phyloP scores from a whole-genome alignment of 352 stramenopile genomes.

The Phytophthora citrophthora region DNA sequence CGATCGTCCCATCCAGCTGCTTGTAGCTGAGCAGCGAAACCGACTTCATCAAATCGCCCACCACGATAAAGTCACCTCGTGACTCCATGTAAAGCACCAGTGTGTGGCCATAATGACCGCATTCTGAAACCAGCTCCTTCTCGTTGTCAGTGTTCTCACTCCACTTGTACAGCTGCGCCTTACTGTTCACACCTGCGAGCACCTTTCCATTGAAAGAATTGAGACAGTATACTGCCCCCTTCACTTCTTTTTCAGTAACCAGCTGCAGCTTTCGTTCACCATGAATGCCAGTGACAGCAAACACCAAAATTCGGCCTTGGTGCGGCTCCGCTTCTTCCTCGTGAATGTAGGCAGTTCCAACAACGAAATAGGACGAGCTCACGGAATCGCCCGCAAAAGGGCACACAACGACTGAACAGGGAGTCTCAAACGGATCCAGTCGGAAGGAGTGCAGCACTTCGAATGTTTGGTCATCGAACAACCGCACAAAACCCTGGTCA shows the following conservation, averaged over 20 bases:
- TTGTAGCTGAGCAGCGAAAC: slow-evolving; percentile 96
- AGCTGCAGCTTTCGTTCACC: slow-evolving; percentile 89
- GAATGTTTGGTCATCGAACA: slow-evolving; percentile 98
- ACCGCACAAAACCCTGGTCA: slow-evolving; percentile 91
- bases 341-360: slow-evolving; percentile 93
- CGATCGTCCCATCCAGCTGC: slow-evolving; percentile 89
- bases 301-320: slow-evolving; percentile 95
- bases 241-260: slow-evolving; percentile 93
- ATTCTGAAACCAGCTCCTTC: slow-evolving; percentile 92
- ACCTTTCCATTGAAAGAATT: slow-evolving; percentile 95
- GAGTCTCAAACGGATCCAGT: slow-evolving; percentile 89
- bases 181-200: slow-evolving; percentile 95
- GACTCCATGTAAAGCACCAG: slow-evolving; percentile 96
- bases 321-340: slow-evolving; percentile 96
- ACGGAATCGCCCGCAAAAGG: slow-evolving; percentile 82
- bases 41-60: slow-evolving; percentile 97
- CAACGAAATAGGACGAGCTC: slow-evolving; percentile 81
- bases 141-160: slow-evolving; percentile 88
- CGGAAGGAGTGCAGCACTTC: slow-evolving; percentile 90
- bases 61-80: slow-evolving; percentile 94
- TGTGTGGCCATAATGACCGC: slow-evolving; percentile 95
- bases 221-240: slow-evolving; percentile 96
- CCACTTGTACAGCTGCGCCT: slow-evolving; percentile 94
- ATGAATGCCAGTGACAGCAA: slow-evolving; percentile 82
- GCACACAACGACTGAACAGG: slow-evolving; percentile 83